A percentile compares a stretch with the other conserved stretches of the same genome.
Evolutionary conservation across 345 rosid species (phyloP).

Genomic region (Lumnitzera littorea): DNA sequence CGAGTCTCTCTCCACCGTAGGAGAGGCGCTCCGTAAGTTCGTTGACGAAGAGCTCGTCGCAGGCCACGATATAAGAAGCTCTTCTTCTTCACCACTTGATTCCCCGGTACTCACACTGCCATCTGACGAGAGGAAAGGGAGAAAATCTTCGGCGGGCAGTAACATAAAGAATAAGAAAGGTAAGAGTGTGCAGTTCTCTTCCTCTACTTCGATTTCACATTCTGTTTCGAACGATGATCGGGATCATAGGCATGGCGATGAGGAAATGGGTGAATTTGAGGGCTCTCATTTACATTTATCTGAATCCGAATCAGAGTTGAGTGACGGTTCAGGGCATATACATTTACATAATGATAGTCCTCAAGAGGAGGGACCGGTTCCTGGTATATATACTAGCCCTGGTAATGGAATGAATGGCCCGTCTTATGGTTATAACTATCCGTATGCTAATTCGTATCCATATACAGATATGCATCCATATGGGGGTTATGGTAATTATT

Average conservation of each 20-base stretch:
- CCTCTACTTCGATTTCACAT: slow-evolving; percentile 62
- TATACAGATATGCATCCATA: background rate
- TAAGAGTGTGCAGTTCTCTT: slow-evolving; percentile 23
- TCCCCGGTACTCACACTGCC: slow-evolving; percentile 87
- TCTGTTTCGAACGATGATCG: slow-evolving; percentile 18
- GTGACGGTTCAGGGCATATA: slow-evolving; percentile 41
- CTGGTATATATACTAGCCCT: slow-evolving; percentile 2
- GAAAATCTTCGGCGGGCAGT: slow-evolving; percentile 9
- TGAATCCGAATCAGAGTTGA: slow-evolving; percentile 43
- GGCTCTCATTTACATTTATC: slow-evolving; percentile 64
- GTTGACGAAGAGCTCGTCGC: slow-evolving; percentile 72
- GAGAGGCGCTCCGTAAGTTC: slow-evolving; percentile 67
- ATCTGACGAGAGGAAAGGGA: slow-evolving; percentile 51
- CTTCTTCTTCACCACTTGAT: slow-evolving; percentile 23
- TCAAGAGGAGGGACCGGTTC: slow-evolving; percentile 11
- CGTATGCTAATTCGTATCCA: slow-evolving; percentile 2
- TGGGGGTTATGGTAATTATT: background rate
- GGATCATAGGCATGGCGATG: slow-evolving; percentile 1
- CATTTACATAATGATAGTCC: slow-evolving; percentile 29
- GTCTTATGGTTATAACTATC: slow-evolving; percentile 14
- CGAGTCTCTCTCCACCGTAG: slow-evolving; percentile 60
- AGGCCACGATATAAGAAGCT: slow-evolving; percentile 18
- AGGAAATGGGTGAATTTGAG: slow-evolving; percentile 24
- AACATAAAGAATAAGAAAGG: background rate
- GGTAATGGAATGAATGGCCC: slow-evolving; percentile 6